Percentiles rank a stretch among this genome's conserved stretches.
Conservation (phyloP, 495 filamentous ascomycete genomes). For the Parmelia sp. region DNA sequence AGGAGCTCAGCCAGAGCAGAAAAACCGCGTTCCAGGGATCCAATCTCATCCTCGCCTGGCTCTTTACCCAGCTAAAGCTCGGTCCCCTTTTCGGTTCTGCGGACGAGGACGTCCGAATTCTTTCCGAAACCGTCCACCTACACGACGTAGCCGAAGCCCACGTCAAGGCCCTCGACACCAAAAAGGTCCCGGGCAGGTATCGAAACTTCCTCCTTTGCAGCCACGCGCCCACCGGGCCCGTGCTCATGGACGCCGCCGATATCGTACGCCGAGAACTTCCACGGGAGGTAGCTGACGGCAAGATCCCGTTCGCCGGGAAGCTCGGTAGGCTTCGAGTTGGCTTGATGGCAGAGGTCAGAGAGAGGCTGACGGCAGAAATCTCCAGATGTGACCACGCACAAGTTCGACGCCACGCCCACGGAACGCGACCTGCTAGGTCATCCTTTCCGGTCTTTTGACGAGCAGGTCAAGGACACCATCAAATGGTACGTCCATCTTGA, state of each 20-base stretch:
- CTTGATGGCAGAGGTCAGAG: not conserved
- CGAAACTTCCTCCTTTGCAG: conserved; percentile 18
- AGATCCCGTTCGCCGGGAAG: conserved; percentile 13
- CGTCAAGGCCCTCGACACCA: conserved; percentile 14
- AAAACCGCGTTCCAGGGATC: conserved; percentile 17
- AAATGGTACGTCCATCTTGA: conserved; percentile 9
- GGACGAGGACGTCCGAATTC: conserved; percentile 3
- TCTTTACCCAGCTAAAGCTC: conserved; percentile 7
- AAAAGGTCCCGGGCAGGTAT: conserved; percentile 12
- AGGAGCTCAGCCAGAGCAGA: conserved; percentile 12
- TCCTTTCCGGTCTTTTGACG: conserved; percentile 7
- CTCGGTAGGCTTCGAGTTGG: not conserved
- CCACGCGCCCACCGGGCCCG: conserved; percentile 9
- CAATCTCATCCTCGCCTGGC: conserved; percentile 11
- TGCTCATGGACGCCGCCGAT: conserved; percentile 6
- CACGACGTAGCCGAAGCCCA: conserved; percentile 15
- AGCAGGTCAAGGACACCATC: conserved; percentile 15
- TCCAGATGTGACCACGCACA: not conserved
- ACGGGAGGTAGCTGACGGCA: conserved; percentile 9
- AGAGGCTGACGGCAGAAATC: not conserved
- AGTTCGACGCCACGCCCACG: conserved; percentile 9
- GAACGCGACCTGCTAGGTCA: conserved; percentile 14
- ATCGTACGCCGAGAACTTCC: conserved; percentile 10
- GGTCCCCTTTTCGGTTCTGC: conserved; percentile 1
- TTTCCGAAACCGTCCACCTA: conserved; percentile 15